Evolutionary conservation across 2,329 filamentous ascomycete genomes (phyloP), one percentile per base, ranked within the genome.

Genomic region (Lachnellula arida): DNA sequence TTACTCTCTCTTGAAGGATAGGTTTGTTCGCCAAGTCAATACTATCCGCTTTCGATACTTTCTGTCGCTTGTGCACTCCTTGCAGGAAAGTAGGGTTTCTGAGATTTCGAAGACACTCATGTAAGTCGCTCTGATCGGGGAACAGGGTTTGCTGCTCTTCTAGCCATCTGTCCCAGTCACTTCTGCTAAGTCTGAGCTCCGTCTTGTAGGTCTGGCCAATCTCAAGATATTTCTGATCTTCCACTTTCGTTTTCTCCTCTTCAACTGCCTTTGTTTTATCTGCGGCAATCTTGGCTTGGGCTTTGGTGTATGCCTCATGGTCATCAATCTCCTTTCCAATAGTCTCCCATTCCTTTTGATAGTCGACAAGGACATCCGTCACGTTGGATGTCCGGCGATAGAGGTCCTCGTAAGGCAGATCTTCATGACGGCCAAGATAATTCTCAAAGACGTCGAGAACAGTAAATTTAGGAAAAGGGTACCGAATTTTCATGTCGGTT

Each of bases 261-360:
- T 58, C 55, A 47, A 55, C 39, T 47, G 54, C 37, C 46, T 53
- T 54, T 53, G 56, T 40, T 49, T 34, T 46, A 40, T 60, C 56
- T 49, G 58, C 52, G n/a, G 46, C 42, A 42, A 59, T 63, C 46
- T 59, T 60, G 11, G 54, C 49, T 23, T 57, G 51, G 5, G 55
- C 55, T 40, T 57, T 57, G 43, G 54, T 23, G 32, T 51, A 57
- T 28, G 51, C 56, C 40, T 67, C 67, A 52, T 63, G 61, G 46
- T 55, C 59, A 40, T 60, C 53, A 25, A 66, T 60, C 40, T 65
- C 54, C 53, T 64, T 60, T 6, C 67, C 62, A 37, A 67, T 60
- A 23, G 23, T 48, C 44, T 66, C 63, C 49, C 51, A 68, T 46
- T 70, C 67, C 22, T 62, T 56, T 55, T 68, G 66, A 42, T 63